These are phyloP conservation scores for Myrica gale DNA, from an alignment of 306 rosid species.

Conservation along the genomic window DNA sequence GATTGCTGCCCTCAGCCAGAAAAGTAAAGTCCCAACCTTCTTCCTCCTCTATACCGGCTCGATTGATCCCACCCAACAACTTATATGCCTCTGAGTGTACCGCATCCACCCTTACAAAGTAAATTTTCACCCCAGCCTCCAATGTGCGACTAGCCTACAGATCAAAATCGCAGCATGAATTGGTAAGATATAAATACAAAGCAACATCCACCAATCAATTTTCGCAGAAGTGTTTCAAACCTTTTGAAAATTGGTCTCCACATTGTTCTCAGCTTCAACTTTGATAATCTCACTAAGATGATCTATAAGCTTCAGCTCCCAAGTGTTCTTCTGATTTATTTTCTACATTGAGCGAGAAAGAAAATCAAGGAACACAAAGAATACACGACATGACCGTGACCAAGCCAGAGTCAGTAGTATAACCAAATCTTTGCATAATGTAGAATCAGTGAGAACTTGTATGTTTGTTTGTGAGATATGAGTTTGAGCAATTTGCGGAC, in stretches of 20 bases:
- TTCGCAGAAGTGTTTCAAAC: slow-evolving; percentile 21
- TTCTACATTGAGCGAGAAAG: slow-evolving; percentile 34
- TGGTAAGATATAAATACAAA: background rate
- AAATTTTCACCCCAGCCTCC: slow-evolving; percentile 62
- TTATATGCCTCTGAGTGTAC: slow-evolving; percentile 62
- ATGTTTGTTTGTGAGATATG: background rate
- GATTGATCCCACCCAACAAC: slow-evolving; percentile 58
- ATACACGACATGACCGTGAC: background rate
- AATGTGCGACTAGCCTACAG: slow-evolving; percentile 57
- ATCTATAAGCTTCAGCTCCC: slow-evolving; percentile 63
- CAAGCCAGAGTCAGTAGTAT: background rate
- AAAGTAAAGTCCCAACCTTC: slow-evolving; percentile 36
- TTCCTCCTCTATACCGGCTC: slow-evolving; percentile 49
- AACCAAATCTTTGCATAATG: background rate
- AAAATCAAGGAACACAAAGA: background rate
- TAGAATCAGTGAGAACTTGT: background rate
- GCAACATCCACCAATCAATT: background rate
- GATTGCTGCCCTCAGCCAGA: background rate
- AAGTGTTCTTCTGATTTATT: slow-evolving; percentile 60
- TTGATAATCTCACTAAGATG: slow-evolving; percentile 53
- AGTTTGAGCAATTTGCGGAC: too few species aligned
- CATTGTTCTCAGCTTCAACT: slow-evolving; percentile 43
- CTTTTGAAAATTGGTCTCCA: slow-evolving; percentile 62
- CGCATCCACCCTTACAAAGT: slow-evolving; percentile 55
- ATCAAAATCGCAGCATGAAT: background rate